Evolutionary conservation across 495 filamentous ascomycete genomes (phyloP), one percentile per base, ranked within the genome.

Genomic region (Aeminium ludgeri): DNA sequence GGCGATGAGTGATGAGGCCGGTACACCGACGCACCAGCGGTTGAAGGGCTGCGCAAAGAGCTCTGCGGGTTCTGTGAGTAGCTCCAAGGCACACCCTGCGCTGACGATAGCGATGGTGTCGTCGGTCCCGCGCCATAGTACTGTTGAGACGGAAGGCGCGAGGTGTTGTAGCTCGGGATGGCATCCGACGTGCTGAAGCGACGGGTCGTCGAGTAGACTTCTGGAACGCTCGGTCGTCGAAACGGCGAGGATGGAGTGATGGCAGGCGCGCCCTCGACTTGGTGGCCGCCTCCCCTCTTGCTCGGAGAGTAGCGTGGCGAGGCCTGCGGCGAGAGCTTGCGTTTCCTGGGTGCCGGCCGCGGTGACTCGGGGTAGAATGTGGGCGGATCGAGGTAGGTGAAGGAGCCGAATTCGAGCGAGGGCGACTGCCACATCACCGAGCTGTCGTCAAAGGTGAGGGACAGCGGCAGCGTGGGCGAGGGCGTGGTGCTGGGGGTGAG

Each of bases 401-500:
- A 95, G 12, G 67, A 64, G 47, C 83, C 86, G 25, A 83, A 28
- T 20, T 46, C 48, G 8, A 46, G 15, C 17, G 48, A 38, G 19
- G 44, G 20, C 7, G 43, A 36, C 17, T 30, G 17, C 48, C 48
- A 46, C 5, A 15, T 15, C 5, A 51, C 27, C 2, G 36, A 17
- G 16, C 20, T 38, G 7, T 43, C 72, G 41, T 84, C 75, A 11
- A 78, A 62, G 10, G 72, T 68, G 6, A 70, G 67, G 15, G 80
- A 70, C 37, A 96, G 55, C 19, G 82, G 80, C 20, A 94, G 75
- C 45, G 70, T 76, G 30, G 74, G 65, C 18, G 76, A 74, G 10
- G 68, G 62, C 33, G 71, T 80, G 27, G 70, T 69, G 13, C 82
- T 93, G 31, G 64, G 58, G 34, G 72, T 57, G 40, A 83, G 78